Percentiles rank a stretch among this genome's conserved stretches.
These are phyloP conservation scores for Syzygium aqueum DNA, from an alignment of 345 rosid species.

Conservation along the genomic window DNA sequence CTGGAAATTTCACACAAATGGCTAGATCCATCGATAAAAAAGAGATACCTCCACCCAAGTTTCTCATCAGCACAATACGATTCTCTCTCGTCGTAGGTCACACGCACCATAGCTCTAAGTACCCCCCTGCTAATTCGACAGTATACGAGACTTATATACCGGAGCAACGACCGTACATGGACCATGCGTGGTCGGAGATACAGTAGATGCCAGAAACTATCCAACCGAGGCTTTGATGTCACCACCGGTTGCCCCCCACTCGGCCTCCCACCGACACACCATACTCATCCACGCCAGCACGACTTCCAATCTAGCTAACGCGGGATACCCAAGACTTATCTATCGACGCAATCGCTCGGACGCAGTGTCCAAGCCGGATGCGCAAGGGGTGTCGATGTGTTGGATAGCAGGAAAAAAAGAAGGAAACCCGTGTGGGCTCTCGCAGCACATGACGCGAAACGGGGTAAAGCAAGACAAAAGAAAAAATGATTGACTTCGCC, in stretches of 20 bases:
- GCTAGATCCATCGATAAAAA: too few species aligned
- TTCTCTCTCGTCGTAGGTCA: too few species aligned
- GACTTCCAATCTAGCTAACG: not conserved
- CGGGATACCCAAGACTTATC: accelerated
- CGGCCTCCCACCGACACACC: too few species aligned
- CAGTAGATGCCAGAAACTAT: not conserved
- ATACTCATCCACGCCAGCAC: not conserved
- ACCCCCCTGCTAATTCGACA: not conserved
- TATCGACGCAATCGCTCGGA: not conserved
- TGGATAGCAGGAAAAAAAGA: not conserved
- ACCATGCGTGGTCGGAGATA: not conserved
- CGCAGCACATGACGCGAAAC: not conserved
- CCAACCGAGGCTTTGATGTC: not conserved
- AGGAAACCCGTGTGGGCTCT: not conserved
- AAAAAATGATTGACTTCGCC: not conserved
- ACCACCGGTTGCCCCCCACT: too few species aligned
- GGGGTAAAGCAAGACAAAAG: not conserved
- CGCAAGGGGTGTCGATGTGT: not conserved
- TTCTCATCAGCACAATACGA: too few species aligned
- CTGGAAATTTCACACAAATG: too few species aligned
- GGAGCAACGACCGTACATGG: too few species aligned
- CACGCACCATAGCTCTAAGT: too few species aligned
- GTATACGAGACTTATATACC: too few species aligned
- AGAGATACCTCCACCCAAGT: too few species aligned
- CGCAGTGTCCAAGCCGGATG: too few species aligned